Conservation (phyloP, 2,329 filamentous ascomycete species). For the Penicillium sp. region DNA sequence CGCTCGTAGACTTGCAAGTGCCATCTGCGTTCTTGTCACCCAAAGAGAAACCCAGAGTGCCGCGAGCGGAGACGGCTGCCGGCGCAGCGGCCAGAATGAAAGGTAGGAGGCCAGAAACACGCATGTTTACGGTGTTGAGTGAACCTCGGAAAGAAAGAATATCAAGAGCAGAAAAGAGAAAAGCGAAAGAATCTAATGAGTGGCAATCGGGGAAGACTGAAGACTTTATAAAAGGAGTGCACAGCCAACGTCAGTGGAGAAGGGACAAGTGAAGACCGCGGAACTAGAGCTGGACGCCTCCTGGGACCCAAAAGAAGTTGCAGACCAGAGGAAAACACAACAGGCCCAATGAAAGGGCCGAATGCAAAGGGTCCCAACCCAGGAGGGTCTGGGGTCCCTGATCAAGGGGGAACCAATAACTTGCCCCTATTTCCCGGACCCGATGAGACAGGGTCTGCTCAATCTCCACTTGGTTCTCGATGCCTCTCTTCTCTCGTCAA, state of each 20-base stretch:
- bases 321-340: background rate
- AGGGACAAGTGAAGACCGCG: constrained; percentile 3
- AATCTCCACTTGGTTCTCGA: constrained; percentile 2
- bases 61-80: constrained; percentile 51
- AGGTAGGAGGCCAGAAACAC: constrained; percentile 42
- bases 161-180: background rate
- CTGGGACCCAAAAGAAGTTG: constrained; percentile 3
- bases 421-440: constrained; percentile 4
- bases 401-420: background rate
- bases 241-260: constrained; percentile 10
- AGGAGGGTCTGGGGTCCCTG: background rate
- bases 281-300: constrained; percentile 8
- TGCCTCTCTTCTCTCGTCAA: background rate
- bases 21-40: constrained; percentile 63
- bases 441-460: constrained; percentile 11
- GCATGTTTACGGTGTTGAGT: constrained; percentile 40
- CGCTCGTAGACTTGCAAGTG: constrained; percentile 59
- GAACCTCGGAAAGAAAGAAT: constrained; percentile 1
- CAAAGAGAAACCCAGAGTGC: constrained; percentile 63
- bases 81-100: constrained; percentile 46
- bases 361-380: background rate
- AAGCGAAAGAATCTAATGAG: background rate
- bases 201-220: constrained; percentile 1
- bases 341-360: background rate
- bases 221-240: constrained; percentile 1